Base-by-base conservation (phyloP, 176 grass and related monocot genomes). In the Neostapfia colusana region DNA sequence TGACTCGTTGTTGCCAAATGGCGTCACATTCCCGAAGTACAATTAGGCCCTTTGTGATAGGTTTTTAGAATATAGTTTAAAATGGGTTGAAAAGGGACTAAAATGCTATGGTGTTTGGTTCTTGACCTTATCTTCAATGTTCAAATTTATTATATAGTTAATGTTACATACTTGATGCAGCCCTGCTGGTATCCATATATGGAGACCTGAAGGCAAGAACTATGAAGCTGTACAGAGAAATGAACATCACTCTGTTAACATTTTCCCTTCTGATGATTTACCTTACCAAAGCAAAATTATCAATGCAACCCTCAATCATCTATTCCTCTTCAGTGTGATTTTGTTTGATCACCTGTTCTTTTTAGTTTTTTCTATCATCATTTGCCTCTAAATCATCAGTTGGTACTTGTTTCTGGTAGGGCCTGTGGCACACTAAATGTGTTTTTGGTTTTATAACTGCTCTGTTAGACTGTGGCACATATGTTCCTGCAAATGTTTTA, bases 1-100 rank as follows among this genome's bases (percentile, higher is more conserved):
- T 64, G 35, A 82, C 59, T 67, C 18, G 5, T 76, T 77, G 72
- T 35, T 17, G 13, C 64, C 79, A 87, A 67, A 44, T 61, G 74
- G 65, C 82, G 73, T 20, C 73, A 78, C 43, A 67, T 72, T 80
- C 14, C 20, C 8, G 11, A 37, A 71, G 63, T 54, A 58, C 23
- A 17, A 40, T 38, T 38, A 48, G 7, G 36, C 36, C 57, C 10
- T 58, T 64, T 69, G 36, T 63, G 70, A 42, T 63, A 54, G 20
- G 18, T 70, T 60, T 2, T 55, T 46, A 8, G 55, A 56, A 45
- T 27, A 53, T 59, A 39, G 59, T 69, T 18, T 34, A 53, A 42
- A 40, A 63, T 5, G 51, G 21, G 50, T 63, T 18, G 41, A 54
- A 25, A 50, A 63, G 8, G 42, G 31, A 44, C 50, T 36, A 3